Evolutionary conservation across 2,329 filamentous ascomycete genomes (phyloP), one percentile per base, ranked within the genome.

Genomic region (Septoria petroselini): DNA sequence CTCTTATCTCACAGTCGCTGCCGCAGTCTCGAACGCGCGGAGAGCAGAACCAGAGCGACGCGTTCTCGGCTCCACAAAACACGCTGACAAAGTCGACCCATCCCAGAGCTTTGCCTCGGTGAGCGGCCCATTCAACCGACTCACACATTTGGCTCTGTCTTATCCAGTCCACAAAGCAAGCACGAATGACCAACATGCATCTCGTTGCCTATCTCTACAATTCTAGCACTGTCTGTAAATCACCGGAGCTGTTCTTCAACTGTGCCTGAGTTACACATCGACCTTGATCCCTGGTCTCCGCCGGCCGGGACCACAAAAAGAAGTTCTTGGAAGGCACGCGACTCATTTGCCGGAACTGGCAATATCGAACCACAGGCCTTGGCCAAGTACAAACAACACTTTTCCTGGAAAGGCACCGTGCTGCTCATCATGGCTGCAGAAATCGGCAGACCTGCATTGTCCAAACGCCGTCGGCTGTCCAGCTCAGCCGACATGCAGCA

Each of bases 401-500:
- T 43, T 34, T 19, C 21, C 7, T 12, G 37, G 37, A 40, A 8
- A 40, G 18, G 8, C 33, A 18, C 33, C 14, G 4, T n/a, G 7
- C n/a, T 37, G 37, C 18, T 48, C 40, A 44, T 11, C 21, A 52
- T 52, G 50, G 50, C 50, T 27, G 50, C 43, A n/a, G 43, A 52
- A 17, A 47, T 52, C 27, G 35, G n/a, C 30, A 46, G 50, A 39
- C 50, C 40, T 9, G 21, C 30, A 33, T 27, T 43, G 7, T 48
- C 39, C 18, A 52, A 52, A 34, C 45, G 45, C 33, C 46, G 58
- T 15, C 49, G 58, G 15, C 45, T 69, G 33, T 69, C 67, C n/a
- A 68, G 61, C 55, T 67, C 66, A 21, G 59, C 60, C 17, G 72
- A 73, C 48, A 74, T 77, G 57, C 68, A 75, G 45, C 71, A 73